Base-by-base conservation (phyloP, 1,284 basidiomycete genomes). In the Leccinum fallax region DNA sequence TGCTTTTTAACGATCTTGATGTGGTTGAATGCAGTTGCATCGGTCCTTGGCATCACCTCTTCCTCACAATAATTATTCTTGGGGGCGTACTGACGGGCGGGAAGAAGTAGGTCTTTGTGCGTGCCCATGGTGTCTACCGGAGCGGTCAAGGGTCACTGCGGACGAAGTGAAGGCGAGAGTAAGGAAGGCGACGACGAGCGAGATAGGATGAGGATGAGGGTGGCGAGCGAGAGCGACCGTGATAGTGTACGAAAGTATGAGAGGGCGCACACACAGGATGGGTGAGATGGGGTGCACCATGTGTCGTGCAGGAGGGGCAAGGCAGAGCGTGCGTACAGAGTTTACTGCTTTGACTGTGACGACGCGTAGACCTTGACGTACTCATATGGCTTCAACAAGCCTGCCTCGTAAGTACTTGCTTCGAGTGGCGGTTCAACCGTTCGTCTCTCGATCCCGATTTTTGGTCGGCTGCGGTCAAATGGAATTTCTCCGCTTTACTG, bases 381-480 rank as follows among this genome's bases (percentile, higher is more conserved):
- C 77, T 98, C 97, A 73, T 97, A 98, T 0, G 97, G 97, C 71
- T 94, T 94, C 63, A 98, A 78, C 49, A 99, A 76, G 0, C 96
- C 97, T 1, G 96, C 97, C 73, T 98, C 96, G 10, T 11, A 36
- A 36, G 77, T 97, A 98, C 77, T 98, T 98, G 70, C 93, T 95
- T 66, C 93, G 88, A 69, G 98, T 98, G 65, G 63, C 93, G 85
- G 62, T 91, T 92, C 46, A 99, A 79, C 1, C 96, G 88, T 67
- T 97, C 93, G 65, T 97, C 93, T 40, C 96, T 83, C 13, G 94
- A 92, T 0, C 96, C 96, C 11, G 91, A 86, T 53, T 93, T 93
- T 73, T 98, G 96, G 76, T 98, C 96, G 0, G 97, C 97, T 1
- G 97, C 96, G 0, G 94, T 97, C 36, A 98, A 82, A 67, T 98